These are phyloP conservation scores for Angomonas deanei DNA, from an alignment of 208 protist genomes.

Conservation along the genomic window DNA sequence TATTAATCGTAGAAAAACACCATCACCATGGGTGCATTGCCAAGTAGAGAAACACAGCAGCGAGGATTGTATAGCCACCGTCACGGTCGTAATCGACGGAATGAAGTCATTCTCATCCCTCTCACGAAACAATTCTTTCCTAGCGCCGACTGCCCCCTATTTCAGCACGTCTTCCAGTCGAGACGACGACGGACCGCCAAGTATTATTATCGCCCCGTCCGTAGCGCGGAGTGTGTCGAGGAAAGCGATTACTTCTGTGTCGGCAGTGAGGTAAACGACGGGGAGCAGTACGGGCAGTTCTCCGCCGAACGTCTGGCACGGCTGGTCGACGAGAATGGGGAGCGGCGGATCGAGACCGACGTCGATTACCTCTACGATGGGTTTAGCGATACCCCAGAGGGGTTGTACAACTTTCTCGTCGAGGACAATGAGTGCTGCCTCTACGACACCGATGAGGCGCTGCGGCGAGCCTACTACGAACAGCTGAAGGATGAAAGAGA, in stretches of 20 bases:
- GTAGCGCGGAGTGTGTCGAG: conserved; percentile 19
- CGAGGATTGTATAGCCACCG: conserved; percentile 72
- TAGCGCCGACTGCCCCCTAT: conserved; percentile 49
- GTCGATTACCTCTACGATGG: conserved; percentile 35
- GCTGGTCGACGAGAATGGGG: background rate
- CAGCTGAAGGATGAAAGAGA: conserved; percentile 33
- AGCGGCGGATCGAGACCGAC: conserved; percentile 5
- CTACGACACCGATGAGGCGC: conserved; percentile 53
- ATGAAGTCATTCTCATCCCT: conserved; percentile 67
- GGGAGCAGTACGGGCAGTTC: conserved; percentile 10
- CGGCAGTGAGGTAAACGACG: conserved; percentile 32
- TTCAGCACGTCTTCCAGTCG: conserved; percentile 43
- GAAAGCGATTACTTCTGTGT: conserved; percentile 70
- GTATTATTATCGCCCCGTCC: conserved; percentile 69
- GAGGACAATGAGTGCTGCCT: conserved; percentile 56
- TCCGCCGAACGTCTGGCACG: background rate
- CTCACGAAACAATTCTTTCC: conserved; percentile 64
- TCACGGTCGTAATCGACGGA: conserved; percentile 64
- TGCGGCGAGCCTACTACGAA: conserved; percentile 45
- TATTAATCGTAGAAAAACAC: background rate
- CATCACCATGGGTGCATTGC: too few species aligned
- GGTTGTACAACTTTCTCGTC: conserved; percentile 61
- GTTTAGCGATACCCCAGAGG: conserved; percentile 52
- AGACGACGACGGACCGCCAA: conserved; percentile 68
- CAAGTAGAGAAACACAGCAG: conserved; percentile 71